Percentiles rank a stretch among this genome's conserved stretches.
phyloP scores from a whole-genome alignment of 148 eudicot genomes.

The Rhododendron mucronatum region DNA sequence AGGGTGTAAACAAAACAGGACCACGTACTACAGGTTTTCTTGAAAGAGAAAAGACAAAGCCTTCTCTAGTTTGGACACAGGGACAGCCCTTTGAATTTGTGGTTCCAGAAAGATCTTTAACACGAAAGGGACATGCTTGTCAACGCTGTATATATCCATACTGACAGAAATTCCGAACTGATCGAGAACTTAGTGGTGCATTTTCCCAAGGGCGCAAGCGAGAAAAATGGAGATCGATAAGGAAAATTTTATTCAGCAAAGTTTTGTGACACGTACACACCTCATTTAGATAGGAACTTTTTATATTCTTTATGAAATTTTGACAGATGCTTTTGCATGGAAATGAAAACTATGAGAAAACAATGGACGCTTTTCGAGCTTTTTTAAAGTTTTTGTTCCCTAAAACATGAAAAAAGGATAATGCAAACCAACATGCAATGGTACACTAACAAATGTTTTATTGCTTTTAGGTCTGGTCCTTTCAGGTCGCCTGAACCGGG shows the following conservation, averaged over 20 bases:
- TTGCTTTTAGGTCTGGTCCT: not conserved
- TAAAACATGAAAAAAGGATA: not conserved
- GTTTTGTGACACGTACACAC: not conserved
- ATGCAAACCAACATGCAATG: not conserved
- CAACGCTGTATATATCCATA: not conserved
- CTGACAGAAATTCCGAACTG: not conserved
- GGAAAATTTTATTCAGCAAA: not conserved
- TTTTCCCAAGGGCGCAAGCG: not conserved
- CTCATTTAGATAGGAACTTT: not conserved
- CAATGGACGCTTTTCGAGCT: not conserved
- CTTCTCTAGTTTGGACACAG: not conserved
- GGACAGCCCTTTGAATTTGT: not conserved
- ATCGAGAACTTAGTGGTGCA: not conserved
- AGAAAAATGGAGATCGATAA: not conserved
- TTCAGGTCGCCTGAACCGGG: not conserved
- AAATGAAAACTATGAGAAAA: not conserved
- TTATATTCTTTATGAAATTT: not conserved
- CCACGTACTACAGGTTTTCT: not conserved
- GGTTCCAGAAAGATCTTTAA: not conserved
- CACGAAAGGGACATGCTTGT: not conserved
- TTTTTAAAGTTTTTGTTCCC: not conserved
- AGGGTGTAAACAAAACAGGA: not conserved
- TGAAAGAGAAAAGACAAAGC: not conserved
- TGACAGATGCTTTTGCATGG: not conserved
- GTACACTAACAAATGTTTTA: not conserved